phyloP scores from a whole-genome alignment of 345 rosid species.

The Schrenkiella parvula region DNA sequence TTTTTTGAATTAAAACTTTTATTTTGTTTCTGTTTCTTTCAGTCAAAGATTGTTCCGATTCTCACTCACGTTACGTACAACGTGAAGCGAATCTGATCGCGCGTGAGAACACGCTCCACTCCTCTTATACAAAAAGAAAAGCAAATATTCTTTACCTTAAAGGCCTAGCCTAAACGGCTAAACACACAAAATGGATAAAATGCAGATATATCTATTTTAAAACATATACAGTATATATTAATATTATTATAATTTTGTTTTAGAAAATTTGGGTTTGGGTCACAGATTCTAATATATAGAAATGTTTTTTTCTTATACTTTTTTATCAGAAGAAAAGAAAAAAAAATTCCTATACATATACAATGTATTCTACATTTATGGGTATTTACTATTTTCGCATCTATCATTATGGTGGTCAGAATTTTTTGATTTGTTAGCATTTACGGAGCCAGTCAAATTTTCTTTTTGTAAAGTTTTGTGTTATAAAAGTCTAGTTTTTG shows the following conservation, averaged over 20 bases:
- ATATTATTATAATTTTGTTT: no score
- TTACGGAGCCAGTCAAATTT: neutral
- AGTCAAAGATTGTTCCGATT: constrained; percentile 7
- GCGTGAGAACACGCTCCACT: neutral
- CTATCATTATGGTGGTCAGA: constrained; percentile 1
- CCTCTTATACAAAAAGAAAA: neutral
- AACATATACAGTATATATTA: neutral
- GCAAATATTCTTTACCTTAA: neutral
- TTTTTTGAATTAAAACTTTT: neutral
- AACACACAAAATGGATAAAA: neutral
- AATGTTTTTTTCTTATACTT: neutral
- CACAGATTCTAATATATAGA: neutral
- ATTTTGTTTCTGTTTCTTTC: neutral
- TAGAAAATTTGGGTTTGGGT: no score
- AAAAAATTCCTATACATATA: no score
- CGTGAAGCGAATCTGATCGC: neutral
- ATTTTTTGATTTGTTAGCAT: neutral
- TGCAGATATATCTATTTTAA: no score
- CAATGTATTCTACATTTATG: neutral
- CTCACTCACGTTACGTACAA: neutral
- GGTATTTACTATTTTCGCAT: neutral
- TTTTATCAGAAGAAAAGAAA: neutral
- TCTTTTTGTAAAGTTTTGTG: neutral
- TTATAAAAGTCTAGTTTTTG: neutral
- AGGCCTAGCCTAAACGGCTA: no score